Percentiles rank a stretch among this genome's conserved stretches.
Conservation (phyloP, 2,329 filamentous ascomycete species). For the Xenosphaeropsis pyriputrescens region DNA sequence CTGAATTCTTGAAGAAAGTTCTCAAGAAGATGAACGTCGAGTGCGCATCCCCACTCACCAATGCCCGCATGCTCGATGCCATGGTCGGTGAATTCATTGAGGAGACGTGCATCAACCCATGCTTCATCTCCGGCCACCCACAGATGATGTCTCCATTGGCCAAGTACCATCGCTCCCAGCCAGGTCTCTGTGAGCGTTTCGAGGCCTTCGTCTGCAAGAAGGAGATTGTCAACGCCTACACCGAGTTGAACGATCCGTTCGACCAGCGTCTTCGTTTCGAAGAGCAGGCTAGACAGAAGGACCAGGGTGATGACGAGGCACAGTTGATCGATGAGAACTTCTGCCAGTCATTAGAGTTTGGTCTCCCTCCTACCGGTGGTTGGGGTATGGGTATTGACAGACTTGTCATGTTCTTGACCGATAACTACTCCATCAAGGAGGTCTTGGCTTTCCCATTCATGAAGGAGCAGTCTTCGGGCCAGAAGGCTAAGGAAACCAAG, state of each 20-base stretch:
- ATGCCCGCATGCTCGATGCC: slow-evolving; percentile 92
- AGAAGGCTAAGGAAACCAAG: slow-evolving; percentile 27
- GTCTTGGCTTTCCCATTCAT: slow-evolving; percentile 96
- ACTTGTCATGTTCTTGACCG: slow-evolving; percentile 87
- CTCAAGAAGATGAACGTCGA: slow-evolving; percentile 85
- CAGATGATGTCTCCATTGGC: slow-evolving; percentile 90
- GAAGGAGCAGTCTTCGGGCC: slow-evolving; percentile 59
- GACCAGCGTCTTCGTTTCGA: slow-evolving; percentile 86
- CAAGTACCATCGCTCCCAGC: slow-evolving; percentile 75
- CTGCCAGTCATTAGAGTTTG: slow-evolving; percentile 78
- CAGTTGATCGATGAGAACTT: slow-evolving; percentile 95
- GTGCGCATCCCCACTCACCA: slow-evolving; percentile 81
- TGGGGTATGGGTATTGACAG: slow-evolving; percentile 96
- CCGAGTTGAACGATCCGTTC: slow-evolving; percentile 93
- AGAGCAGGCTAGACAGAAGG: slow-evolving; percentile 93
- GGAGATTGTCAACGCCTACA: slow-evolving; percentile 92
- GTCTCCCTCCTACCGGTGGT: slow-evolving; percentile 83
- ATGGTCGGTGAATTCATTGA: slow-evolving; percentile 91
- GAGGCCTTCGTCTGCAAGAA: slow-evolving; percentile 96
- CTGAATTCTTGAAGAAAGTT: slow-evolving; percentile 71
- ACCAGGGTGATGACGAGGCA: slow-evolving; percentile 91
- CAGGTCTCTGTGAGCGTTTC: slow-evolving; percentile 89
- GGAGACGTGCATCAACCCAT: slow-evolving; percentile 84
- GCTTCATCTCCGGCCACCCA: slow-evolving; percentile 75
- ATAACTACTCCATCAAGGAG: slow-evolving; percentile 94